Evolutionary conservation across 257 asterid species (phyloP).

Genomic region (Penstemon barbatus): DNA sequence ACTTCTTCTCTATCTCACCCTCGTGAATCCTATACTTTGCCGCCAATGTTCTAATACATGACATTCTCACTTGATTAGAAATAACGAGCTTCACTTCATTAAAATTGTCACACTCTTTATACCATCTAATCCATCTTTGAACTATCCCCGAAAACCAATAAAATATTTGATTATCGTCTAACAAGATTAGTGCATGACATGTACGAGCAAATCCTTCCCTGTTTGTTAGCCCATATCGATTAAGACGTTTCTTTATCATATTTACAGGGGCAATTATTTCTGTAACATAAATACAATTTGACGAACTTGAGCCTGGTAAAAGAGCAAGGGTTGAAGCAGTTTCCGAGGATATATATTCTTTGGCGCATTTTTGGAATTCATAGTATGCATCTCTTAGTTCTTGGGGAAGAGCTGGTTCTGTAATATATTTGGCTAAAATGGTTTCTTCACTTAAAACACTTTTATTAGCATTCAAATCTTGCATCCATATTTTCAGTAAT

Average conservation of each 20-base stretch:
- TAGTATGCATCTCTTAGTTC: slow-evolving; percentile 66
- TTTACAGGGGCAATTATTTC: slow-evolving; percentile 64
- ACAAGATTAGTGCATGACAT: slow-evolving; percentile 61
- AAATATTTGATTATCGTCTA: slow-evolving; percentile 66
- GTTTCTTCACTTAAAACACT: slow-evolving; percentile 46
- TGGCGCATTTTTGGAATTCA: slow-evolving; percentile 67
- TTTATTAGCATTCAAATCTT: slow-evolving; percentile 44
- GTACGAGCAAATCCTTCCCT: slow-evolving; percentile 59
- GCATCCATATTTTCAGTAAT: slow-evolving; percentile 80
- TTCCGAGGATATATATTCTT: slow-evolving; percentile 67
- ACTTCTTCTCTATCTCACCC: slow-evolving; percentile 65
- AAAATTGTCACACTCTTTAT: slow-evolving; percentile 61
- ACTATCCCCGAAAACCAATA: slow-evolving; percentile 86
- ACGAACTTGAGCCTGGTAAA: slow-evolving; percentile 39
- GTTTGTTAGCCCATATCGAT: slow-evolving; percentile 72
- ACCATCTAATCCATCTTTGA: slow-evolving; percentile 81
- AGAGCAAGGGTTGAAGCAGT: slow-evolving; percentile 75
- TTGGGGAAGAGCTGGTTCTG: slow-evolving; percentile 81
- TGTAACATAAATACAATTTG: slow-evolving; percentile 33
- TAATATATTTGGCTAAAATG: slow-evolving; percentile 55
- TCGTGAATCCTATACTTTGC: slow-evolving; percentile 78
- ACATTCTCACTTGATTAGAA: slow-evolving; percentile 64
- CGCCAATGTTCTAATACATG: slow-evolving; percentile 80
- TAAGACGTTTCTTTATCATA: slow-evolving; percentile 59
- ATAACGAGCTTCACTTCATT: slow-evolving; percentile 60